Conservation (phyloP, 306 rosid genomes). For the Inga oerstediana region DNA sequence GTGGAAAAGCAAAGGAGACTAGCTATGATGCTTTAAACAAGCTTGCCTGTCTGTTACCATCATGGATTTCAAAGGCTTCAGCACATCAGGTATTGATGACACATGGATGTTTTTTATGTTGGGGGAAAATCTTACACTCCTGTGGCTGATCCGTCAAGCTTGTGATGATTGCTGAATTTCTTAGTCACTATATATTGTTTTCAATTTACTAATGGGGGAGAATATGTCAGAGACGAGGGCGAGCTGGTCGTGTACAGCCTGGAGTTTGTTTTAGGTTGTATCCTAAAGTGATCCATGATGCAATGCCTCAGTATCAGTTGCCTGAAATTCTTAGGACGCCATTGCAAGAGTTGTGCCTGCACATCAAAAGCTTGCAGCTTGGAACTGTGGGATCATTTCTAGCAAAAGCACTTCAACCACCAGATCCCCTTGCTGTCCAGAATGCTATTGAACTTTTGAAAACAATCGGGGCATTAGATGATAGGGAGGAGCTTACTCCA, state of each 20-base stretch:
- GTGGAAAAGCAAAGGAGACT: constrained; percentile 99
- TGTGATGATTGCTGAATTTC: constrained; percentile 16
- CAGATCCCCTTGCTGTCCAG: constrained; percentile 89
- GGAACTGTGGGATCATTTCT: constrained; percentile 89
- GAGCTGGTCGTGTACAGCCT: constrained; percentile 98
- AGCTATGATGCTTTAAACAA: constrained; percentile 96
- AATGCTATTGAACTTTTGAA: constrained; percentile 95
- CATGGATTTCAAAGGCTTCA: constrained; percentile 98
- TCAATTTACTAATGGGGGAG: constrained; percentile 31
- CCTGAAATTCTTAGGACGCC: constrained; percentile 97
- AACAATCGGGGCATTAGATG: constrained; percentile 90
- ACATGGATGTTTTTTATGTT: constrained; percentile 19
- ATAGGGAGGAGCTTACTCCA: constrained; percentile 87
- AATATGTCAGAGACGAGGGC: constrained; percentile 87
- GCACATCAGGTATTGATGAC: constrained; percentile 78
- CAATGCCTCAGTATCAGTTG: constrained; percentile 87
- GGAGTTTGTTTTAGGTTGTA: constrained; percentile 91
- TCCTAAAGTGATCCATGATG: constrained; percentile 84
- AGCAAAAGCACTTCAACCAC: constrained; percentile 96
- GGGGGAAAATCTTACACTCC: constrained; percentile 14
- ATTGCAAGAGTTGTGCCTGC: constrained; percentile 96
- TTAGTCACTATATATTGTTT: constrained; percentile 20
- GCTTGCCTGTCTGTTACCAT: constrained; percentile 91
- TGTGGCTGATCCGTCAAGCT: constrained; percentile 2
- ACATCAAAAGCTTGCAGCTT: constrained; percentile 90